Conservation (phyloP, 208 protist species). For the Trypanosoma theileri region DNA sequence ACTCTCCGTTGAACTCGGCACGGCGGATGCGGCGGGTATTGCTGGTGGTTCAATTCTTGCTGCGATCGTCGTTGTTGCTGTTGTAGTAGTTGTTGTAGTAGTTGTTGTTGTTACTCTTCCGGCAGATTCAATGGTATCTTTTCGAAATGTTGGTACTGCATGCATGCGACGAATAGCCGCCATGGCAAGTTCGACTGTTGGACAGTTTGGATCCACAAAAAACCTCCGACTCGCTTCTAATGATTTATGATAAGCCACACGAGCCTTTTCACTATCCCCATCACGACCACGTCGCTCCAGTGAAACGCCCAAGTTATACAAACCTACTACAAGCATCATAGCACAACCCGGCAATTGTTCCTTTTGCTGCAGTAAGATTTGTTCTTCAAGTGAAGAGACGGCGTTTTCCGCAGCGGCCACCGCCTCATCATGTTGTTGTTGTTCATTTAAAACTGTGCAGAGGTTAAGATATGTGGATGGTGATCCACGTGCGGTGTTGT, state of each 20-base stretch:
- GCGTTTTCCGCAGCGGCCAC: constrained; percentile 70
- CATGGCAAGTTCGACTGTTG: constrained; percentile 68
- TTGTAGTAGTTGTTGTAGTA: background rate
- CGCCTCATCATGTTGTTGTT: constrained; percentile 71
- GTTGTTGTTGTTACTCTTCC: background rate
- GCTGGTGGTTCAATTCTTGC: background rate
- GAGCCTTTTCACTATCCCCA: constrained; percentile 38
- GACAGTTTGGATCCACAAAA: constrained; percentile 49
- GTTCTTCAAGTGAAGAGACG: constrained; percentile 58
- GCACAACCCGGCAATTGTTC: constrained; percentile 34
- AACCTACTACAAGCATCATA: constrained; percentile 79
- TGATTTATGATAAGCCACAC: constrained; percentile 54
- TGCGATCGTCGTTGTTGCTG: background rate
- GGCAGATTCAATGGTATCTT: background rate
- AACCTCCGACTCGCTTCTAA: constrained; percentile 57
- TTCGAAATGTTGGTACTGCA: constrained; percentile 12
- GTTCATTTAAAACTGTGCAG: constrained; percentile 80
- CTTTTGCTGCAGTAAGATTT: constrained; percentile 42
- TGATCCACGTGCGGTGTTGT: constrained; percentile 30
- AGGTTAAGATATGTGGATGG: constrained; percentile 85
- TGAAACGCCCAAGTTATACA: constrained; percentile 87
- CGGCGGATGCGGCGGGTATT: background rate
- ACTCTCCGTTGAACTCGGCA: background rate
- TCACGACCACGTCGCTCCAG: constrained; percentile 53
- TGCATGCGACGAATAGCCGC: constrained; percentile 54